Evolutionary conservation across 345 rosid species (phyloP).

Genomic region (Physaria fendleri): DNA sequence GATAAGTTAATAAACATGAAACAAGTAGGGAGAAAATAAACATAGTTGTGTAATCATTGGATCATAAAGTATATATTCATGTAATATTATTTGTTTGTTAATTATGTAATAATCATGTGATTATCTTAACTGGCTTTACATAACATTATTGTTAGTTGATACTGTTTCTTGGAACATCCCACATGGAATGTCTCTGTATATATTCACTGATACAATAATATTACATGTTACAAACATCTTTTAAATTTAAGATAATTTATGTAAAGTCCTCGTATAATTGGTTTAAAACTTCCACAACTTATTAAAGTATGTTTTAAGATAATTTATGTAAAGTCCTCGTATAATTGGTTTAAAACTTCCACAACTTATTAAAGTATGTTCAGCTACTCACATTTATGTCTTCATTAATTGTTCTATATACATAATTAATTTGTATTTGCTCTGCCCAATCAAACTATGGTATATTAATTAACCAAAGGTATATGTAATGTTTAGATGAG

Average conservation of each 20-base stretch:
- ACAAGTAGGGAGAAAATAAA: not conserved
- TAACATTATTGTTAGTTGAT: conserved; percentile 9
- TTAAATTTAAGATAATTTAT: not conserved
- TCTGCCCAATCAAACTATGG: not conserved
- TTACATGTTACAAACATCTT: conserved; percentile 10
- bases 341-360: not conserved
- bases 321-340: not conserved
- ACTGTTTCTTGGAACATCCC: conserved; percentile 15
- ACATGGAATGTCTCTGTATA: conserved; percentile 27
- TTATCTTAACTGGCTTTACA: conserved; percentile 25
- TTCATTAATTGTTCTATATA: not conserved
- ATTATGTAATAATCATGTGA: conserved; percentile 25
- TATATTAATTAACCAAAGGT: not conserved
- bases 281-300: too few species aligned
- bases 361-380: not conserved
- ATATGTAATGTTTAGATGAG: not conserved
- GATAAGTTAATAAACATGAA: not conserved
- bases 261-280: not conserved
- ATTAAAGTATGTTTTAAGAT: too few species aligned
- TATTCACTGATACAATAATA: not conserved
- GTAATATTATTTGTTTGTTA: not conserved
- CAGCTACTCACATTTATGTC: not conserved
- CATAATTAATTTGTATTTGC: not conserved
- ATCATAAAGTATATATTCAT: not conserved
- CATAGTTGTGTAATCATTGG: conserved; percentile 11